Base-by-base conservation (phyloP, 2,329 filamentous ascomycete genomes). In the Fusarium verrucosum region DNA sequence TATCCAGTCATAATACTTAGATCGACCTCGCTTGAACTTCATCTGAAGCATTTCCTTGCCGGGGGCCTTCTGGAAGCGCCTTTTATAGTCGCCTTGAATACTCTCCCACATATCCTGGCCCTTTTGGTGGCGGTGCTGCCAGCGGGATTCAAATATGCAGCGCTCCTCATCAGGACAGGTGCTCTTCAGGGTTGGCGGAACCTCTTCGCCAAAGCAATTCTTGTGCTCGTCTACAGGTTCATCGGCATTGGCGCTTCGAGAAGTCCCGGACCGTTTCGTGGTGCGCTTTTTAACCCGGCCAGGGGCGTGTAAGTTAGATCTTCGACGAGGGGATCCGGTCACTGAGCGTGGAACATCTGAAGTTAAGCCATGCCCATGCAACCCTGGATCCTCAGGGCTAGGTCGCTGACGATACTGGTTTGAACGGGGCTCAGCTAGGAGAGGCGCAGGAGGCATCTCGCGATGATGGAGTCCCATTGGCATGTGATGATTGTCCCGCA, bases 101-200 rank as follows among this genome's bases (percentile, higher is more conserved):
- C 78, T 76, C 22, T 84, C 80, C 85, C 85, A 87, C 83, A 87
- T 87, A 30, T 84, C 83, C 62, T 84, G 83, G 16, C 85, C 84
- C 66, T 83, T 84, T 47, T 79, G 77, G 19, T 79, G 68, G 16
- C 79, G 74, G 64, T 81, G 78, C 22, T 79, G 70, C 70, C 79
- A 80, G 13, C 83, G 77, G n/a, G 82, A 77, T 23, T 82, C 75
- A 44, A 85, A 81, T 28, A 87, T 78, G 47, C 75, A 83, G 20
- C 76, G 77, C 58, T 84, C 81, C 30, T 84, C 80, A 3, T 80
- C 77, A 2, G 81, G 81, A 23, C 82, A 82, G 17, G 77, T 77
- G 20, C 75, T 72, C 51, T 80, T 81, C 38, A 86, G 75, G 3
- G 68, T 74, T 20, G 79, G 77, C 2, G 76, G 70, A 43, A 75